Percentiles rank a stretch among this genome's conserved stretches.
Conservation (phyloP, 352 stramenopile genomes). For the Pythium volutum region DNA sequence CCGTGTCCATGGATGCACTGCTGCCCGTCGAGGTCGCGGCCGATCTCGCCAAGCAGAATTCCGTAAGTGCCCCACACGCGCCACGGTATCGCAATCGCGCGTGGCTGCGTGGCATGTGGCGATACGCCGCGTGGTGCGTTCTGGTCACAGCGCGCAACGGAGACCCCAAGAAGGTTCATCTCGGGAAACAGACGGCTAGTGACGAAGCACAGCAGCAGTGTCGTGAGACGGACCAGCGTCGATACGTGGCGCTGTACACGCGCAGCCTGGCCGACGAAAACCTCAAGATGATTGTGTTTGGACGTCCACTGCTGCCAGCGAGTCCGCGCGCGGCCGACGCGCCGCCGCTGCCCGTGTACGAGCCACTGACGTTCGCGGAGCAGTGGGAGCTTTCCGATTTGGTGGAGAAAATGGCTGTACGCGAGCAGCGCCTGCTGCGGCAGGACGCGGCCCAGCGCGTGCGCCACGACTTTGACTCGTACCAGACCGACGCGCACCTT, state of each 20-base stretch:
- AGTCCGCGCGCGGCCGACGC: constrained; percentile 22
- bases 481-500: neutral
- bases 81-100: constrained; percentile 23
- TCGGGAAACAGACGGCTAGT: neutral
- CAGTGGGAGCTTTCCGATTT: constrained; percentile 69
- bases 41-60: constrained; percentile 11
- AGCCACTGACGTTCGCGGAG: constrained; percentile 42
- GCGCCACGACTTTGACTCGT: constrained; percentile 33
- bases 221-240: constrained; percentile 15
- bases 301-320: constrained; percentile 28
- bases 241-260: constrained; percentile 61
- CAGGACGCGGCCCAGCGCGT: constrained; percentile 37
- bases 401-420: constrained; percentile 40
- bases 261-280: constrained; percentile 41
- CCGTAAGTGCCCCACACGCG: constrained; percentile 25
- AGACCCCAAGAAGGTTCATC: constrained; percentile 9
- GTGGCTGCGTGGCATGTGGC: constrained; percentile 72
- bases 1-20: constrained; percentile 27
- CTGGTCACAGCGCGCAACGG: constrained; percentile 31
- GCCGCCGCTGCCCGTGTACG: constrained; percentile 23
- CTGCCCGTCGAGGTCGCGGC: constrained; percentile 31
- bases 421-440: constrained; percentile 50
- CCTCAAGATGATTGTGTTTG: constrained; percentile 42
- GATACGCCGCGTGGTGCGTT: constrained; percentile 52
- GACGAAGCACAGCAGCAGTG: neutral